Conservation (phyloP, 441 rosid genomes). For the Biscutella auriculata region DNA sequence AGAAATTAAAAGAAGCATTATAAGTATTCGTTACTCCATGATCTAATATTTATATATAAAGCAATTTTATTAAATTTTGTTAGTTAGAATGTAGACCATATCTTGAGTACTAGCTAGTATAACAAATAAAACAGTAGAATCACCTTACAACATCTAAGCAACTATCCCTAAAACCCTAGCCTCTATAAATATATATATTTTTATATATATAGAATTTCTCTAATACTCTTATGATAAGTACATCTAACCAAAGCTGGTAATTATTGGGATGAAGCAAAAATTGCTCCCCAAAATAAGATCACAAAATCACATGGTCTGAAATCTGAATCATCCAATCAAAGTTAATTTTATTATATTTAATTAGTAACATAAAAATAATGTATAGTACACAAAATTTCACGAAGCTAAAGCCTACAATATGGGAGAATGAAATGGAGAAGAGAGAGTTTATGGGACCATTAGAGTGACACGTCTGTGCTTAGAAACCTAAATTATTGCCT, state of each 20-base stretch:
- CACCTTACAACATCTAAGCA: too few relatives aligned
- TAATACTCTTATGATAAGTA: too few relatives aligned
- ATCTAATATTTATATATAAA: too few relatives aligned
- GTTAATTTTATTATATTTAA: background rate
- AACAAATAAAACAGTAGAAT: too few relatives aligned
- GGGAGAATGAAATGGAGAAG: conserved; percentile 17
- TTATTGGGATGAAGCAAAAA: conserved; percentile 18
- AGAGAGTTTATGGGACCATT: conserved; percentile 11
- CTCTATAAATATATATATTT: too few relatives aligned
- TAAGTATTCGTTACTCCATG: too few relatives aligned
- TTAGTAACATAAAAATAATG: background rate
- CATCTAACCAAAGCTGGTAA: conserved; percentile 6
- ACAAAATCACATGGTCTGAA: conserved; percentile 22
- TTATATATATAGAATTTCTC: too few relatives aligned
- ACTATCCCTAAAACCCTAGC: too few relatives aligned
- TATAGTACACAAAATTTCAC: conserved; percentile 17
- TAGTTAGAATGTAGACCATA: too few relatives aligned
- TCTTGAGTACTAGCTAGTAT: too few relatives aligned
- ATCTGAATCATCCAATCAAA: conserved; percentile 19
- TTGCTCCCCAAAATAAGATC: conserved; percentile 19
- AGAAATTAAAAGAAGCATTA: too few relatives aligned
- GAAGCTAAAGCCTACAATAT: conserved; percentile 20
- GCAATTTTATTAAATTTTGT: too few relatives aligned
- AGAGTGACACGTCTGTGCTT: conserved; percentile 14
- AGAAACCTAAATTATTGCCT: conserved; percentile 16